phyloP scores from a whole-genome alignment of 139 green algal genomes.

The Picocystis salinarum region DNA sequence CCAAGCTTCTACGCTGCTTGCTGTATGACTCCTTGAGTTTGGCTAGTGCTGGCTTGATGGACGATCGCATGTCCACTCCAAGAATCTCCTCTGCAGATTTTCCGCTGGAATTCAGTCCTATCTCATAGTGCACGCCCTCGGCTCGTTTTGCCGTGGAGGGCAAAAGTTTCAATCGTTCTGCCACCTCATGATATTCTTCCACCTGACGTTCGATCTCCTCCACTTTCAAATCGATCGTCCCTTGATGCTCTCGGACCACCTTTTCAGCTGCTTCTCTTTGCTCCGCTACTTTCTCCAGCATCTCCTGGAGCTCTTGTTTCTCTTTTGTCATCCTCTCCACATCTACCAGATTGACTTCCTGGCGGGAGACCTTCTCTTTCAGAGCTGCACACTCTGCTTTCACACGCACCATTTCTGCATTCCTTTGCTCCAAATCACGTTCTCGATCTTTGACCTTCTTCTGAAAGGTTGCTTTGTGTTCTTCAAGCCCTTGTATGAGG shows the following conservation, averaged over 20 bases:
- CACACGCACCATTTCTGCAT: too few species aligned
- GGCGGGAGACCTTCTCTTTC: slow-evolving; percentile 12
- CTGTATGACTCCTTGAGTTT: slow-evolving; percentile 37
- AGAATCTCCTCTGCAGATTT: slow-evolving; percentile 28
- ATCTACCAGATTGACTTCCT: slow-evolving; percentile 49
- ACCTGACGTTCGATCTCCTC: slow-evolving; percentile 1
- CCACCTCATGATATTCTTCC: slow-evolving; percentile 40
- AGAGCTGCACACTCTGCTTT: slow-evolving; percentile 6
- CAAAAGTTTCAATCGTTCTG: slow-evolving; percentile 52
- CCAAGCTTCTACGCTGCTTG: slow-evolving; percentile 27
- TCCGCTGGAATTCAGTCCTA: slow-evolving; percentile 32
- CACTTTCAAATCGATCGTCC: slow-evolving; percentile 30
- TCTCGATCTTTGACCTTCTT: slow-evolving; percentile 41
- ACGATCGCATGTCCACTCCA: slow-evolving; percentile 37
- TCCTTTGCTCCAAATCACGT: too few species aligned
- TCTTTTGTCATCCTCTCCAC: slow-evolving; percentile 58
- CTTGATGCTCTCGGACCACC: slow-evolving; percentile 37
- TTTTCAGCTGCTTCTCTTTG: slow-evolving; percentile 43
- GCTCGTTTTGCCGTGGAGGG: slow-evolving; percentile 64
- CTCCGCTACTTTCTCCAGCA: slow-evolving; percentile 24
- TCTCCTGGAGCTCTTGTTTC: slow-evolving; percentile 43
- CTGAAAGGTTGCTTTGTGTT: slow-evolving; percentile 8
- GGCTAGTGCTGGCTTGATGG: slow-evolving; percentile 35
- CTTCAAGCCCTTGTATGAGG: slow-evolving; percentile 5
- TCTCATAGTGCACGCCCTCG: slow-evolving; percentile 47